A percentile compares a stretch with the other conserved stretches of the same genome.
These are phyloP conservation scores for Flammula alnicola DNA, from an alignment of 1,284 basidiomycete species.

Conservation along the genomic window DNA sequence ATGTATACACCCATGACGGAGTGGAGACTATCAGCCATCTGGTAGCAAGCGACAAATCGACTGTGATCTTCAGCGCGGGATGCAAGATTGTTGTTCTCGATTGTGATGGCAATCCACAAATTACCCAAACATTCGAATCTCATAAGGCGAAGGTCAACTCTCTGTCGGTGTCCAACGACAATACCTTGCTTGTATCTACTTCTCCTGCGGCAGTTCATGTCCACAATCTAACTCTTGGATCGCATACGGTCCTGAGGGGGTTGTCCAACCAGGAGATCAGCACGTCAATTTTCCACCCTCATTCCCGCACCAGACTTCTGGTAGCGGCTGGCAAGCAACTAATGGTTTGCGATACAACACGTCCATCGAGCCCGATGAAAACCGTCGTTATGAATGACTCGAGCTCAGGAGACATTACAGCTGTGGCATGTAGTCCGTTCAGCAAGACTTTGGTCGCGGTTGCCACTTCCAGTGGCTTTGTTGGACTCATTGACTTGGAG, in stretches of 20 bases:
- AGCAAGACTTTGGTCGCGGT: constrained; percentile 70
- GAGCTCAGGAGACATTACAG: constrained; percentile 49
- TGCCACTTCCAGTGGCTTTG: constrained; percentile 54
- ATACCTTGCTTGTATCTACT: constrained; percentile 59
- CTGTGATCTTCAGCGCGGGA: constrained; percentile 50
- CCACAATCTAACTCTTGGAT: constrained; percentile 57
- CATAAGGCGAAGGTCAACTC: constrained; percentile 59
- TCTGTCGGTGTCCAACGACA: constrained; percentile 62
- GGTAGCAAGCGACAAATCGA: constrained; percentile 49
- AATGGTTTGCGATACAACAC: constrained; percentile 63
- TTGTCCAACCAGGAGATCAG: constrained; percentile 42
- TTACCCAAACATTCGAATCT: constrained; percentile 60
- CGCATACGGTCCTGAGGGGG: constrained; percentile 58
- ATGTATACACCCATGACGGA: constrained; percentile 38
- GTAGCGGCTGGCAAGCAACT: constrained; percentile 58
- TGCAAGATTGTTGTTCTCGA: constrained; percentile 68
- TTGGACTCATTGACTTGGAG: constrained; percentile 68
- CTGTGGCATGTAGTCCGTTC: constrained; percentile 68
- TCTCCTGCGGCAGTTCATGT: constrained; percentile 58
- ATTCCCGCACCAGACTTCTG: constrained; percentile 60
- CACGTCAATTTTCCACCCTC: constrained; percentile 62
- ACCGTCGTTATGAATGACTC: constrained; percentile 51
- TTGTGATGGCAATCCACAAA: constrained; percentile 48
- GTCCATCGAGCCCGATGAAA: constrained; percentile 59
- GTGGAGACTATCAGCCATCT: constrained; percentile 44